phyloP scores from a whole-genome alignment of 1,139 yeast species.

The Sugiyamaella pinicola region DNA sequence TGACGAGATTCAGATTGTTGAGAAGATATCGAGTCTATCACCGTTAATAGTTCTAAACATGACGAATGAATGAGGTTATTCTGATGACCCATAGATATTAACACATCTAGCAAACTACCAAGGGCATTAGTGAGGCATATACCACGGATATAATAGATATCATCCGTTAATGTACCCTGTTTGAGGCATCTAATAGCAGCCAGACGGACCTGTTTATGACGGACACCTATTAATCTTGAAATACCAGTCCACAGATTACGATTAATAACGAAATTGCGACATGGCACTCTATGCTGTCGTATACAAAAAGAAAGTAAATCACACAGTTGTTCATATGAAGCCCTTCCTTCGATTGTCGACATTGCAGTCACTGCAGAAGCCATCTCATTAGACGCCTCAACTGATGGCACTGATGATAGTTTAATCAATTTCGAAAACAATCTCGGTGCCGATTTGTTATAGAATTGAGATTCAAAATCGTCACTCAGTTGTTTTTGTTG shows the following conservation, averaged over 20 bases:
- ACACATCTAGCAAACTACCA: constrained; percentile 52
- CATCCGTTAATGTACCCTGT: constrained; percentile 45
- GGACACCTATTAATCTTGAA: constrained; percentile 47
- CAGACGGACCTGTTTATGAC: constrained; percentile 56
- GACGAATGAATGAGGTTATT: constrained; percentile 76
- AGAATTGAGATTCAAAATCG: constrained; percentile 27
- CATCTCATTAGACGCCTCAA: constrained; percentile 18
- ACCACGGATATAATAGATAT: constrained; percentile 58
- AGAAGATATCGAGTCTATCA: constrained; percentile 45
- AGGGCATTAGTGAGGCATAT: constrained; percentile 60
- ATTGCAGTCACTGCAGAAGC: constrained; percentile 20
- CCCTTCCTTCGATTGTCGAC: constrained; percentile 38
- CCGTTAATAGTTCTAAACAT: constrained; percentile 68
- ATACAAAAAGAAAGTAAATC: constrained; percentile 70
- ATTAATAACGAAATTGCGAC: constrained; percentile 63
- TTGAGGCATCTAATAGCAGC: constrained; percentile 50
- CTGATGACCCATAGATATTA: constrained; percentile 50
- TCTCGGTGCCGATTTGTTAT: constrained; percentile 29
- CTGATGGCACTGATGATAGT: constrained; percentile 22
- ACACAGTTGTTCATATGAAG: constrained; percentile 64
- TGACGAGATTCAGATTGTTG: constrained; percentile 19
- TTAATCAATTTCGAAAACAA: constrained; percentile 26
- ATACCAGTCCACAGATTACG: constrained; percentile 59
- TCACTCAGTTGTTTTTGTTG: neutral
- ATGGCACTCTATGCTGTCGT: constrained; percentile 56